Percentiles rank a stretch among this genome's conserved stretches.
These are phyloP conservation scores for Ceratocystis smalleyi DNA, from an alignment of 2,329 filamentous ascomycete genomes.

Conservation along the genomic window DNA sequence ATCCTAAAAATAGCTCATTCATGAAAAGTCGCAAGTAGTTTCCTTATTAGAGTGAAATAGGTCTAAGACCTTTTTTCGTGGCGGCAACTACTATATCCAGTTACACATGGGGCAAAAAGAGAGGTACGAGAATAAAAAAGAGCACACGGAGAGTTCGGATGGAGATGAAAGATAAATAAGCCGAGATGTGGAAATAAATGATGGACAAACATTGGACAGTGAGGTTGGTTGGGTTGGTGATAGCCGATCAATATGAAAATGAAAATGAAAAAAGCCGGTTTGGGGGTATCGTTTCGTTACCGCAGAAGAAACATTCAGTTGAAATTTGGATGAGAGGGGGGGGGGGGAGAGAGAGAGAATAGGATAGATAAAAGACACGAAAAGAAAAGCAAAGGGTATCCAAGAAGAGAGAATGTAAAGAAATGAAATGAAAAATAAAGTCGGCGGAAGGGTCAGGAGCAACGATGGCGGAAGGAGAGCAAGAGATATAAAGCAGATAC, in stretches of 20 bases:
- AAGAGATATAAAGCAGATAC: background rate
- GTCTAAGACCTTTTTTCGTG: background rate
- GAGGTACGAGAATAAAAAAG: background rate
- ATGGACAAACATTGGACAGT: background rate
- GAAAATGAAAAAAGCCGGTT: background rate
- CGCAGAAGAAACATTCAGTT: background rate
- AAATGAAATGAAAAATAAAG: background rate
- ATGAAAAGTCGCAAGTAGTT: background rate
- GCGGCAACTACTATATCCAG: too few species aligned
- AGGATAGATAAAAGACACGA: background rate
- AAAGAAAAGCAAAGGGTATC: background rate
- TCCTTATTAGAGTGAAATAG: background rate
- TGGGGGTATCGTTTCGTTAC: slow-evolving; percentile 11
- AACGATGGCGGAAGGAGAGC: background rate
- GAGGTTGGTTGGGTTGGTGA: background rate
- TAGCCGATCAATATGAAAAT: background rate
- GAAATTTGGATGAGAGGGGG: background rate
- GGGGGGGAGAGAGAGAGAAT: background rate
- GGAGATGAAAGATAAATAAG: background rate
- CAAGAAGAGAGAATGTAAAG: slow-evolving; percentile 4
- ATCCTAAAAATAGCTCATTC: too few species aligned
- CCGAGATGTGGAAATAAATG: background rate
- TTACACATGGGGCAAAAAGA: background rate
- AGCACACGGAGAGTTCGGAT: background rate
- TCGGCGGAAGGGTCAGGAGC: background rate